These are phyloP conservation scores for Candida maris DNA, from an alignment of 805 yeast genomes.

Conservation along the genomic window DNA sequence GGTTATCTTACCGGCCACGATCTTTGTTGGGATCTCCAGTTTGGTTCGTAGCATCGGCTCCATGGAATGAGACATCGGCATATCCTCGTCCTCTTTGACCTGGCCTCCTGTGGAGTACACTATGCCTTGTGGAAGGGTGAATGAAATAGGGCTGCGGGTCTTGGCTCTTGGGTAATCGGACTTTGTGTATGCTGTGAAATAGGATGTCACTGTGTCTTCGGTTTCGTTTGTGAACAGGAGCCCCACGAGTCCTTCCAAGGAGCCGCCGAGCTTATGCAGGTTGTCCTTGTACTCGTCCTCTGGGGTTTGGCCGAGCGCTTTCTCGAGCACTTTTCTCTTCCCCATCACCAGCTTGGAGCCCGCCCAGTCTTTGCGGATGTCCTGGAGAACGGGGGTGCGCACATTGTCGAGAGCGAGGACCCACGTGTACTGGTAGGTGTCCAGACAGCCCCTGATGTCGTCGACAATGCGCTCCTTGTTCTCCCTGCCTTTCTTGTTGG, in stretches of 20 bases:
- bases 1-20: conserved; percentile 82
- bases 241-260: conserved; percentile 78
- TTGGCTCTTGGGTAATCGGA: conserved; percentile 91
- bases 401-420: conserved; percentile 84
- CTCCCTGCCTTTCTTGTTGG: conserved; percentile 93
- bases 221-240: conserved; percentile 84
- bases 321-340: conserved; percentile 86
- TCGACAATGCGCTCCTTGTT: conserved; percentile 89
- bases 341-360: conserved; percentile 90
- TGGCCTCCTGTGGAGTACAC: conserved; percentile 96
- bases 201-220: conserved; percentile 85
- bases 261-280: conserved; percentile 61
- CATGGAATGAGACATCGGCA: conserved; percentile 93
- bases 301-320: conserved; percentile 83
- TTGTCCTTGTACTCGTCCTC: conserved; percentile 90
- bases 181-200: conserved; percentile 73
- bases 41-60: conserved; percentile 90
- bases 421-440: conserved; percentile 76
- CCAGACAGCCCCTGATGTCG: conserved; percentile 80
- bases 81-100: conserved; percentile 84
- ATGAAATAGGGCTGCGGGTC: conserved; percentile 74
- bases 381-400: conserved; percentile 93
- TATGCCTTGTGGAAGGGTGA: conserved; percentile 84
- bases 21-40: conserved; percentile 86
- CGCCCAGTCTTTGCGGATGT: conserved; percentile 86